Base-by-base conservation (phyloP, 441 rosid species). In the Brassica balearica region DNA sequence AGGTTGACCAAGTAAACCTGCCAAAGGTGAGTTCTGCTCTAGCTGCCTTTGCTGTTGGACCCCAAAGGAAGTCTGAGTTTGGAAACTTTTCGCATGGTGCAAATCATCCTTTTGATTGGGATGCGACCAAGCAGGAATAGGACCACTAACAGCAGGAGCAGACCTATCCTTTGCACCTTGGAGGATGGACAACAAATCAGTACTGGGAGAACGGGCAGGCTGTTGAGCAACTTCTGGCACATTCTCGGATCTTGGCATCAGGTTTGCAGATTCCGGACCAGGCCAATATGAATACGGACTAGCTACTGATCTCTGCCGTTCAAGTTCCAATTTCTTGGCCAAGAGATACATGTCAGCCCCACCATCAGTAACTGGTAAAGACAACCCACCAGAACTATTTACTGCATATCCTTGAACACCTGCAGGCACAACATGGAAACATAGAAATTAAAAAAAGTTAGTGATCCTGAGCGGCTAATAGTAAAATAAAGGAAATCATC, bases 271-370 rank as follows among this genome's bases (percentile, higher is more conserved):
- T 83, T 96, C 98, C 80, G 91, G 85, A 60, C 93, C 97, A 2
- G 88, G 86, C 98, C 96, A 90, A 84, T 83, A 85, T 11, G 89
- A 82, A 83, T 88, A 87, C 3, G 86, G 80, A 85, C 79, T 84
- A 5, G 93, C 82, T 46, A 87, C 64, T 62, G 94, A 79, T 80
- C 87, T 88, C 84, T 94, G 98, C 67, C 83, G 88, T 74, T 96
- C 99, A 72, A 92, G 90, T 29, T 92, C 82, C 88, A 90, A 58
- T 89, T 87, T 89, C 85, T 90, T 84, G 38, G 92, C 92, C 87
- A 94, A 83, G 63, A 89, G 92, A 83, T 88, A 87, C 59, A 89
- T 69, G 62, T 90, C 91, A 79, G 81, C 87, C 55, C 86, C 95
- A 84, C 87, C 80, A 80, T 92, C 98, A 68, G 76, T 81, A 75